A percentile compares a stretch with the other conserved stretches of the same genome.
phyloP scores from a whole-genome alignment of 2,329 filamentous ascomycete genomes.

The Trichoderma guizhouense region DNA sequence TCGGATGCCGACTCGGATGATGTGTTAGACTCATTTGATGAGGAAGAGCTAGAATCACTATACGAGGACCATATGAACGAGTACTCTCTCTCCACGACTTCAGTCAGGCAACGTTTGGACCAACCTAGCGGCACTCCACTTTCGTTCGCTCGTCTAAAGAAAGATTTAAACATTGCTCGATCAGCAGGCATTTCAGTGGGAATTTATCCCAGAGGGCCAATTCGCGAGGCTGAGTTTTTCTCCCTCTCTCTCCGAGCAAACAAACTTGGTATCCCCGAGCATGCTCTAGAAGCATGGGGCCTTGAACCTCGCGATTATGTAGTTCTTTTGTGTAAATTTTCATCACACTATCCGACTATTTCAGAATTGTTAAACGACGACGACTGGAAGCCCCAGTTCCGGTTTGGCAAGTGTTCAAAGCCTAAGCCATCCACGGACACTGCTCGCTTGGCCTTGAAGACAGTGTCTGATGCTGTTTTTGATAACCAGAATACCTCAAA shows the following conservation, averaged over 20 bases:
- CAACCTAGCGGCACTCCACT: background rate
- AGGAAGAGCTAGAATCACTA: background rate
- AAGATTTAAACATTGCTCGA: constrained; percentile 51
- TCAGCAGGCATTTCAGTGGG: constrained; percentile 68
- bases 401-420: constrained; percentile 65
- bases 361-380: constrained; percentile 48
- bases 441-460: constrained; percentile 49
- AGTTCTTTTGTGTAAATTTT: constrained; percentile 67
- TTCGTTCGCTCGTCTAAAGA: constrained; percentile 2
- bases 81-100: background rate
- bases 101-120: background rate
- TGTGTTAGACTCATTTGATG: background rate
- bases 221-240: constrained; percentile 45
- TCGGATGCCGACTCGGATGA: background rate
- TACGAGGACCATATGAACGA: background rate
- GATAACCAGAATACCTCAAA: background rate
- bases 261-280: constrained; percentile 69
- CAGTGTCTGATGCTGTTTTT: background rate
- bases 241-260: constrained; percentile 66
- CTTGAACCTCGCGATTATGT: constrained; percentile 65
- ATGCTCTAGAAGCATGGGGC: constrained; percentile 75
- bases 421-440: constrained; percentile 67
- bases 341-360: constrained; percentile 57
- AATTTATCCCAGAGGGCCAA: constrained; percentile 48
- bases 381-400: constrained; percentile 47